Evolutionary conservation across 1,284 basidiomycete species (phyloP).

Genomic region (Peniophora sp.): DNA sequence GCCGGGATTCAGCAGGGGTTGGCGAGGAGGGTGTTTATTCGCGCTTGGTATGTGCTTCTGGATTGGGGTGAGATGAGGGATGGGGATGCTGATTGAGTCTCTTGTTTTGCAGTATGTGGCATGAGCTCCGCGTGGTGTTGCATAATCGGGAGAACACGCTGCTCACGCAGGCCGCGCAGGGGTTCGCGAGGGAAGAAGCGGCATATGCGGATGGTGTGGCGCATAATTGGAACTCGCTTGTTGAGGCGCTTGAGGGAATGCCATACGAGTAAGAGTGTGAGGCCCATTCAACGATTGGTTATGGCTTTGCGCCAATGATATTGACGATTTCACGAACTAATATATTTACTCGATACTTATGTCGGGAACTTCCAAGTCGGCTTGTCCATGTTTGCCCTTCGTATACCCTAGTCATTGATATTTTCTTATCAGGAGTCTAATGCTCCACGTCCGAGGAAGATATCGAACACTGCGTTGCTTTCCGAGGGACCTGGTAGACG

Average conservation of each 20-base stretch:
- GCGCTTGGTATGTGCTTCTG: conserved; percentile 55
- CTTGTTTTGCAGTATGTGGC: conserved; percentile 76
- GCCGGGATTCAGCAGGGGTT: conserved; percentile 63
- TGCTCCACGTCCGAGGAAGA: too few species aligned
- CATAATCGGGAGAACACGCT: conserved; percentile 84
- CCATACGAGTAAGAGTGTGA: conserved; percentile 58
- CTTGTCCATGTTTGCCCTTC: too few species aligned
- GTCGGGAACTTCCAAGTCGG: too few species aligned
- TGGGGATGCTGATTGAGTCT: background rate
- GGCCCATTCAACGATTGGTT: background rate
- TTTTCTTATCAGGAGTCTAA: too few species aligned
- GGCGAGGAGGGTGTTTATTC: conserved; percentile 73
- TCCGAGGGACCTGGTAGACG: too few species aligned
- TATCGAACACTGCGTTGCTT: too few species aligned
- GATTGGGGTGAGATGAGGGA: conserved; percentile 1
- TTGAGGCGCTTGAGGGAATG: conserved; percentile 69
- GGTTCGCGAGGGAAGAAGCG: conserved; percentile 66
- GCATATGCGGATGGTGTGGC: conserved; percentile 54
- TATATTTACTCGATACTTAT: too few species aligned
- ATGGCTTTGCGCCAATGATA: background rate
- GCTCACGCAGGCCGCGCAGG: conserved; percentile 64
- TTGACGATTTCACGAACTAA: too few species aligned
- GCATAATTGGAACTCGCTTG: conserved; percentile 67
- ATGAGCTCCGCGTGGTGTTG: conserved; percentile 80
- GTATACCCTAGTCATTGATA: too few species aligned